Conservation (phyloP, 2,329 filamentous ascomycete genomes). For the Trichophyton mentagrophytes region DNA sequence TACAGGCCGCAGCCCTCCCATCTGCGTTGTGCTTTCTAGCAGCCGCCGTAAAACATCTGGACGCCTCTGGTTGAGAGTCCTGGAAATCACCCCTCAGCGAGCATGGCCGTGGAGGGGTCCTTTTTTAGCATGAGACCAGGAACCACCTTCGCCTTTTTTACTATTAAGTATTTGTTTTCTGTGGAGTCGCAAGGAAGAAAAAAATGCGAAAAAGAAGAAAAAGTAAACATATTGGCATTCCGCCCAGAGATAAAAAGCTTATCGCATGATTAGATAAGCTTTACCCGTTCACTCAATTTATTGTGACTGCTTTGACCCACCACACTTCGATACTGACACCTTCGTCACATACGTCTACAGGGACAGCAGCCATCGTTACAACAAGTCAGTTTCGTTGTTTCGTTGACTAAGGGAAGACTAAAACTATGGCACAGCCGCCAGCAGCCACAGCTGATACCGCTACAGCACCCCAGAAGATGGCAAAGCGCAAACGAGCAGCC, state of each 20-base stretch:
- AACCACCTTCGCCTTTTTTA: neutral
- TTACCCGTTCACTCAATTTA: neutral
- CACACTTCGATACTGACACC: neutral
- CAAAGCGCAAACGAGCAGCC: slow-evolving; percentile 11
- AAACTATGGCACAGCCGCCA: neutral
- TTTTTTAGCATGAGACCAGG: neutral
- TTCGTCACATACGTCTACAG: neutral
- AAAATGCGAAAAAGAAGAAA: neutral
- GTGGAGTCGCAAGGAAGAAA: neutral
- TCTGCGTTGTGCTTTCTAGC: neutral
- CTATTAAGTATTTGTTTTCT: too few relatives aligned
- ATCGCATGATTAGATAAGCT: neutral
- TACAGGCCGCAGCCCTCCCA: neutral
- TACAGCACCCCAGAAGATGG: neutral
- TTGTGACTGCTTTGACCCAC: neutral
- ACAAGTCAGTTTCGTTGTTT: neutral
- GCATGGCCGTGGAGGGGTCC: neutral
- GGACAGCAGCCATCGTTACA: neutral
- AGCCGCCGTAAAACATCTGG: neutral
- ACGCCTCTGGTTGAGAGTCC: neutral
- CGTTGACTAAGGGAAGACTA: neutral
- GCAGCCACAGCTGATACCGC: neutral
- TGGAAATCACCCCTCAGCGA: neutral
- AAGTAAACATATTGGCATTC: neutral
- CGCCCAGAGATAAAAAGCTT: neutral